Conservation (phyloP, 2,329 filamentous ascomycete genomes). For the Madurella fahalii region DNA sequence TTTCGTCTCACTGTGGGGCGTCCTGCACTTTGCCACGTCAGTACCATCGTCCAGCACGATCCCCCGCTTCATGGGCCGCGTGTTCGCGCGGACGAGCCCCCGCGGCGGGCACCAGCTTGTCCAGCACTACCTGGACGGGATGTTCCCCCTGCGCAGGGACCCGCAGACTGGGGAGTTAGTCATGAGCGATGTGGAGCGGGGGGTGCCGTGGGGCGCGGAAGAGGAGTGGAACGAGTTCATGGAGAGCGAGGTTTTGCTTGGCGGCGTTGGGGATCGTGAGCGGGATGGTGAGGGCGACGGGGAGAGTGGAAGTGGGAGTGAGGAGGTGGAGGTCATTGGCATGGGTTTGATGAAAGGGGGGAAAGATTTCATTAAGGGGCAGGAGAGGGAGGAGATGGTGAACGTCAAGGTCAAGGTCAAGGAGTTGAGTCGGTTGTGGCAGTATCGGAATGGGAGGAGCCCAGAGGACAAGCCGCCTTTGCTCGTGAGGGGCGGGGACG, state of each 20-base stretch:
- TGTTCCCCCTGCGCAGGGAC: constrained; percentile 52
- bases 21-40: constrained; percentile 60
- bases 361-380: constrained; percentile 13
- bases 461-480: constrained; percentile 42
- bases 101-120: constrained; percentile 55
- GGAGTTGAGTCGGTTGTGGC: constrained; percentile 59
- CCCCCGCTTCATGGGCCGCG: constrained; percentile 57
- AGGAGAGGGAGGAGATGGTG: constrained; percentile 24
- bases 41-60: constrained; percentile 41
- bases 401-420: constrained; percentile 48
- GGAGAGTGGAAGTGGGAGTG: constrained; percentile 40
- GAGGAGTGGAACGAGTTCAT: constrained; percentile 50
- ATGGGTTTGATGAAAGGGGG: constrained; percentile 21
- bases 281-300: constrained; percentile 41
- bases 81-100: constrained; percentile 52
- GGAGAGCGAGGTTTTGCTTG: constrained; percentile 51
- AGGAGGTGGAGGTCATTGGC: constrained; percentile 30
- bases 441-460: constrained; percentile 56
- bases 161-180: constrained; percentile 38
- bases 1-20: constrained; percentile 70
- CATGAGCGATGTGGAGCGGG: constrained; percentile 25
- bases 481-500: constrained; percentile 32
- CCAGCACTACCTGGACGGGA: constrained; percentile 59
- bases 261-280: constrained; percentile 40
- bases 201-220: constrained; percentile 37